Percentiles rank a stretch among this genome's conserved stretches.
Conservation (phyloP, 2,329 filamentous ascomycete genomes). For the Hymenoscyphus infarciens region DNA sequence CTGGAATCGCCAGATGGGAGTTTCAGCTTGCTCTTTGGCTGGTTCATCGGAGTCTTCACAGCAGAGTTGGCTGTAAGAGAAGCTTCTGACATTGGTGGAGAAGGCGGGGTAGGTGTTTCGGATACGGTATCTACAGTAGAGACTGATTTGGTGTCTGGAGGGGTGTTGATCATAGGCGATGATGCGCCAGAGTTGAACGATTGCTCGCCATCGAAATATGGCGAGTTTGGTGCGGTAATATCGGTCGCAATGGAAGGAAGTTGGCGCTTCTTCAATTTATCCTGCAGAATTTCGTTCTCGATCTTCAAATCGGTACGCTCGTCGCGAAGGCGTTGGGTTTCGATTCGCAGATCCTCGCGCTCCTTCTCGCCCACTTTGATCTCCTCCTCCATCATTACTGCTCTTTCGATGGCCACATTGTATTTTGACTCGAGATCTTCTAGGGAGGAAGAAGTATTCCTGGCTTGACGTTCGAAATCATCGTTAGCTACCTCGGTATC, state of each 20-base stretch:
- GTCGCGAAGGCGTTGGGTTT: slow-evolving; percentile 83
- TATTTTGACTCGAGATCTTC: slow-evolving; percentile 98
- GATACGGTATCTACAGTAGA: slow-evolving; percentile 56
- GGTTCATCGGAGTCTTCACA: slow-evolving; percentile 32
- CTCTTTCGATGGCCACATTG: slow-evolving; percentile 87
- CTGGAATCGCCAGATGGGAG: slow-evolving; percentile 53
- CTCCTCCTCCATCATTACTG: slow-evolving; percentile 92
- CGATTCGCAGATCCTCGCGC: slow-evolving; percentile 82
- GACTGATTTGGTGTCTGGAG: slow-evolving; percentile 67
- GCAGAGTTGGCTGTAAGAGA: slow-evolving; percentile 42
- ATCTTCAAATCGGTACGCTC: slow-evolving; percentile 92
- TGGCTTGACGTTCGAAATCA: slow-evolving; percentile 93
- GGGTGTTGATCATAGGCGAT: slow-evolving; percentile 85
- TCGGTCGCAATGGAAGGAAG: slow-evolving; percentile 59
- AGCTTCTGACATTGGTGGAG: slow-evolving; percentile 87
- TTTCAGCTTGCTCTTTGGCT: slow-evolving; percentile 44
- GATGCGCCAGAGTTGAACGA: slow-evolving; percentile 85
- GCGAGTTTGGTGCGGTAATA: slow-evolving; percentile 62
- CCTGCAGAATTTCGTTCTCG: slow-evolving; percentile 88
- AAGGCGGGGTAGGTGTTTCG: slow-evolving; percentile 78
- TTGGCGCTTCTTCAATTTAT: slow-evolving; percentile 80
- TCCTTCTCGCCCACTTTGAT: slow-evolving; percentile 89
- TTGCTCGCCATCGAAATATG: slow-evolving; percentile 58
- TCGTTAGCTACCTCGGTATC: slow-evolving; percentile 98
- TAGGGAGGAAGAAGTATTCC: slow-evolving; percentile 90